phyloP scores from a whole-genome alignment of 2,329 filamentous ascomycete genomes.

The Neopestalotiopsis rosae region DNA sequence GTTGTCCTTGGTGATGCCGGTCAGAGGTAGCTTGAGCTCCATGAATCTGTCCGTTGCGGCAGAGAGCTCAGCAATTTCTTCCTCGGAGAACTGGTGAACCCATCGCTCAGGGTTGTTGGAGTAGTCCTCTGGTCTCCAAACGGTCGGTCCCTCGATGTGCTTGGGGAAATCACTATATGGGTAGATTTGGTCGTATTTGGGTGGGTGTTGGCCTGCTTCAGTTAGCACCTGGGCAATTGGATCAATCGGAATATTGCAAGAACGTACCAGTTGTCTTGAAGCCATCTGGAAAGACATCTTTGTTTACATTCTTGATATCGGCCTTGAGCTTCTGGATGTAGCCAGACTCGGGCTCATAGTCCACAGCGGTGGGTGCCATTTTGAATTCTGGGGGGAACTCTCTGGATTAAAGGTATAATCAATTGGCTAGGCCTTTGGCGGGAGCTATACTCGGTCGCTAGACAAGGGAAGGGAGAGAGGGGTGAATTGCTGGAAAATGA shows the following conservation, averaged over 20 bases:
- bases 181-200: conserved; percentile 63
- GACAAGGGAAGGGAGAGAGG: not conserved
- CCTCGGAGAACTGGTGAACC: conserved; percentile 68
- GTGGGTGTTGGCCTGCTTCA: conserved; percentile 67
- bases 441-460: not conserved
- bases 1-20: conserved; percentile 64
- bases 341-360: conserved; percentile 6
- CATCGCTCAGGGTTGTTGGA: conserved; percentile 66
- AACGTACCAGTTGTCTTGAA: conserved; percentile 16
- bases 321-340: conserved; percentile 17
- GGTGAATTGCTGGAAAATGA: not conserved
- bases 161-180: conserved; percentile 71
- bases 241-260: no score
- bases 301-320: conserved; percentile 7
- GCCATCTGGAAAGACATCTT: conserved; percentile 17
- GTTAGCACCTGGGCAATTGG: not conserved
- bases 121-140: conserved; percentile 70
- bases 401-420: not conserved
- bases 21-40: conserved; percentile 62
- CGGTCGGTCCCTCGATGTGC: conserved; percentile 68
- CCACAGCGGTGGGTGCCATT: conserved; percentile 17
- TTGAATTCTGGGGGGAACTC: not conserved
- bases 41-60: conserved; percentile 68
- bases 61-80: conserved; percentile 67
- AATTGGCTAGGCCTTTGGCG: not conserved